Conservation (phyloP, 1,139 yeast species). For the Nematodospora anomalae region DNA sequence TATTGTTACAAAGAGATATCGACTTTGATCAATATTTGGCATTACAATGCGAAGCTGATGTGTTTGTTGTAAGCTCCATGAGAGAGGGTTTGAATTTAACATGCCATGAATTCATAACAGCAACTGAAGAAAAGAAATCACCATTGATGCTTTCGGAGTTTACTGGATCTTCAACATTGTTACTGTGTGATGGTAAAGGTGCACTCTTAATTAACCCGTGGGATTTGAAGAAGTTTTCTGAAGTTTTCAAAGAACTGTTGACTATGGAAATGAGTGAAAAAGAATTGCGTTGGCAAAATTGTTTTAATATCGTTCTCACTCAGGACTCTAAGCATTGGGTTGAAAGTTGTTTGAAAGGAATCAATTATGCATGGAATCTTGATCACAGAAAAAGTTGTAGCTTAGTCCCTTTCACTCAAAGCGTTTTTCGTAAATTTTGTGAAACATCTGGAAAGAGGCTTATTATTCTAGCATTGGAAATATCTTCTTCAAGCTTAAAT, state of each 20-base stretch:
- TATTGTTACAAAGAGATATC: slow-evolving; percentile 82
- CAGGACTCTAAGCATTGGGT: slow-evolving; percentile 84
- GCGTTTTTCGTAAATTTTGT: slow-evolving; percentile 40
- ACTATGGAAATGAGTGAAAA: slow-evolving; percentile 64
- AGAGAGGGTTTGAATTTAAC: slow-evolving; percentile 97
- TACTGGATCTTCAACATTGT: slow-evolving; percentile 86
- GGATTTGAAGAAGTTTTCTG: slow-evolving; percentile 70
- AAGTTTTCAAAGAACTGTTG: slow-evolving; percentile 59
- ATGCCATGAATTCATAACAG: slow-evolving; percentile 88
- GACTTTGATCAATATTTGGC: slow-evolving; percentile 90
- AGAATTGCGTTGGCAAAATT: slow-evolving; percentile 57
- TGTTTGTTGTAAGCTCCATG: slow-evolving; percentile 83
- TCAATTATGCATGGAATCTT: slow-evolving; percentile 63
- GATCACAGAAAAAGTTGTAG: slow-evolving; percentile 37
- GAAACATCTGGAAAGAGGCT: slow-evolving; percentile 39
- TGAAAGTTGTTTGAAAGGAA: slow-evolving; percentile 51
- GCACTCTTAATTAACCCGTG: slow-evolving; percentile 88
- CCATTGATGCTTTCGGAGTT: slow-evolving; percentile 89
- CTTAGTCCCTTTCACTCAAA: slow-evolving; percentile 27
- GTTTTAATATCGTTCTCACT: slow-evolving; percentile 57
- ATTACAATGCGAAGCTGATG: slow-evolving; percentile 78
- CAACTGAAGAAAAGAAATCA: slow-evolving; percentile 69
- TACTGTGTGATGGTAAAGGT: slow-evolving; percentile 53
- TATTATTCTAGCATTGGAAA: slow-evolving; percentile 56
- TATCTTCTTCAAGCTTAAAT: slow-evolving; percentile 32